Percentiles rank a stretch among this genome's conserved stretches.
phyloP scores from a whole-genome alignment of 225 moss, liverwort and hornwort genomes.

The Physcomitrellopsis africana region DNA sequence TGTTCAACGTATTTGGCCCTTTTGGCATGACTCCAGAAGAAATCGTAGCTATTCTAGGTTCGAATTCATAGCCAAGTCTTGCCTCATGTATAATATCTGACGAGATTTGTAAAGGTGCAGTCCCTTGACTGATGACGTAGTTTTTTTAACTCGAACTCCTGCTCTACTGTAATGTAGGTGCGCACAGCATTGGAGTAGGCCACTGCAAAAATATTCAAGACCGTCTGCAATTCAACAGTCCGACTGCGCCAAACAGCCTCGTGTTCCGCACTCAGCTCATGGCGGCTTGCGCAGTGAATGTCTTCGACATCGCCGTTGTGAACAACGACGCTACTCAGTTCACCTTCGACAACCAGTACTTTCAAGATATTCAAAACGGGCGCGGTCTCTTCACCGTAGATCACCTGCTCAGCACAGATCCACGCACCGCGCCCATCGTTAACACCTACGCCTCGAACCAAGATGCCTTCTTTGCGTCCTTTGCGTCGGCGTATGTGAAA shows the following conservation, averaged over 20 bases:
- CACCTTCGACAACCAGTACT: constrained; percentile 83
- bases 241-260: constrained; percentile 46
- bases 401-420: constrained; percentile 44
- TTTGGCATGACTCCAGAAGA: constrained; percentile 62
- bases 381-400: constrained; percentile 64
- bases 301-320: constrained; percentile 43
- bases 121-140: too few relatives aligned
- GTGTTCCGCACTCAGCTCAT: constrained; percentile 48
- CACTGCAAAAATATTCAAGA: constrained; percentile 57
- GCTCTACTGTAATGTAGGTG: constrained; percentile 39
- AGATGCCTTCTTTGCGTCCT: constrained; percentile 55
- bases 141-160: too few relatives aligned
- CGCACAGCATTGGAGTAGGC: constrained; percentile 66
- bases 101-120: too few relatives aligned
- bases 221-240: constrained; percentile 37
- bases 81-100: too few relatives aligned
- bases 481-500: constrained; percentile 53
- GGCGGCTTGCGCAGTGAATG: constrained; percentile 56
- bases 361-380: constrained; percentile 53
- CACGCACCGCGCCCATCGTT: constrained; percentile 45
- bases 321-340: constrained; percentile 53
- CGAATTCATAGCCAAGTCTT: too few relatives aligned
- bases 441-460: constrained; percentile 41
- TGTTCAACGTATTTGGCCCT: constrained; percentile 40
- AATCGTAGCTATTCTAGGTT: constrained; percentile 63